Conservation (phyloP, 495 filamentous ascomycete genomes). For the Podospora tetraspora region DNA sequence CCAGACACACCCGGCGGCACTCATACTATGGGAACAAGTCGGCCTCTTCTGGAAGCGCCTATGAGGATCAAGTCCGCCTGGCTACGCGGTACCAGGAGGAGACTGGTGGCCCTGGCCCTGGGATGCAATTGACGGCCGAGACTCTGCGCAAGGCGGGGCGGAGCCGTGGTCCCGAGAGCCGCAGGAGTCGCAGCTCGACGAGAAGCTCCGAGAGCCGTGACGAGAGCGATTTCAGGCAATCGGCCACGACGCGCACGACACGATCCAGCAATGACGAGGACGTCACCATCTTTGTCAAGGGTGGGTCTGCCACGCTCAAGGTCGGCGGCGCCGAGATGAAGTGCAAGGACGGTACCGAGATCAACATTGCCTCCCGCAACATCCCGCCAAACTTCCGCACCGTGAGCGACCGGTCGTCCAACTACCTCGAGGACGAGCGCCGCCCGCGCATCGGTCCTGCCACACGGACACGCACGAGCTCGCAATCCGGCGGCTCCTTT, state of each 20-base stretch:
- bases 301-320: slow-evolving; percentile 38
- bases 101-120: slow-evolving; percentile 27
- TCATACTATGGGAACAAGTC: slow-evolving; percentile 32
- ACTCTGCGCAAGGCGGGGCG: slow-evolving; percentile 41
- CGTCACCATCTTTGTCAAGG: slow-evolving; percentile 50
- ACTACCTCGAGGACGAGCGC: slow-evolving; percentile 41
- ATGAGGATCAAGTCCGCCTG: slow-evolving; percentile 45
- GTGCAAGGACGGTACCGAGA: slow-evolving; percentile 47
- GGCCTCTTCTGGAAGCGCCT: slow-evolving; percentile 30
- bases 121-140: slow-evolving; percentile 45
- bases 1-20: slow-evolving; percentile 21
- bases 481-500: slow-evolving; percentile 38
- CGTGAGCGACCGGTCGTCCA: slow-evolving; percentile 35
- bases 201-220: slow-evolving; percentile 50
- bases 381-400: slow-evolving; percentile 22
- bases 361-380: slow-evolving; percentile 41
- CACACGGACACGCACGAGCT: slow-evolving; percentile 35
- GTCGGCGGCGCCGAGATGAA: slow-evolving; percentile 49
- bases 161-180: slow-evolving; percentile 19
- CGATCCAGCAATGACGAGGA: slow-evolving; percentile 46
- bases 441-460: slow-evolving; percentile 37
- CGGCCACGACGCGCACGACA: slow-evolving; percentile 51
- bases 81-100: slow-evolving; percentile 49
- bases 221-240: slow-evolving; percentile 53
- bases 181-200: slow-evolving; percentile 47